phyloP scores from a whole-genome alignment of 2,329 filamentous ascomycete genomes.

The Aspergillus fumigatus region DNA sequence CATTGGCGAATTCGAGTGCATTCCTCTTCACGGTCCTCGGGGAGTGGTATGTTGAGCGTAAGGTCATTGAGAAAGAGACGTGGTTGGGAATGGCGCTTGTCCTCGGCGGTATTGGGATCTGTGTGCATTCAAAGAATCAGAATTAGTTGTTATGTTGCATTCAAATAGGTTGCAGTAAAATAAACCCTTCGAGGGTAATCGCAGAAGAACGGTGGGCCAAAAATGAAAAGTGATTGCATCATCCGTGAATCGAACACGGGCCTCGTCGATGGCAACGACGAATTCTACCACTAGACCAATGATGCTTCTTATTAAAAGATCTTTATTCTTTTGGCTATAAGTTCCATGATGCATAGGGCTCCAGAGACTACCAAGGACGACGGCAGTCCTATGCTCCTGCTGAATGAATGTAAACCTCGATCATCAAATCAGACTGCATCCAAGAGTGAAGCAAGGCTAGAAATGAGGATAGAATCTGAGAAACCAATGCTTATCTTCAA shows the following conservation, averaged over 20 bases:
- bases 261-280: slow-evolving; percentile 45
- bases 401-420: no score
- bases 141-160: background rate
- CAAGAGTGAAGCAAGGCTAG: no score
- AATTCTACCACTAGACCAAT: slow-evolving; percentile 46
- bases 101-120: slow-evolving; percentile 73
- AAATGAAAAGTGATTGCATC: slow-evolving; percentile 28
- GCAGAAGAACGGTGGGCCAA: slow-evolving; percentile 1
- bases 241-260: slow-evolving; percentile 46
- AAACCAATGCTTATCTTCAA: no score
- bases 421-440: no score
- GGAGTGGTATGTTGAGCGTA: slow-evolving; percentile 91
- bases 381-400: no score
- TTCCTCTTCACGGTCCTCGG: slow-evolving; percentile 95
- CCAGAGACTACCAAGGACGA: no score
- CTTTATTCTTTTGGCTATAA: no score
- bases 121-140: slow-evolving; percentile 59
- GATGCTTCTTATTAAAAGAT: slow-evolving; percentile 18
- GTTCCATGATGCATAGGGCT: no score
- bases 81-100: slow-evolving; percentile 78
- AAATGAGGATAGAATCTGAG: no score
- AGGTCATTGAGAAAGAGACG: slow-evolving; percentile 82
- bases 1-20: slow-evolving; percentile 88
- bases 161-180: background rate
- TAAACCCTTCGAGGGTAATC: no score